Evolutionary conservation across 202 grass and related monocot species (phyloP).

Genomic region (Panicum virgatum): DNA sequence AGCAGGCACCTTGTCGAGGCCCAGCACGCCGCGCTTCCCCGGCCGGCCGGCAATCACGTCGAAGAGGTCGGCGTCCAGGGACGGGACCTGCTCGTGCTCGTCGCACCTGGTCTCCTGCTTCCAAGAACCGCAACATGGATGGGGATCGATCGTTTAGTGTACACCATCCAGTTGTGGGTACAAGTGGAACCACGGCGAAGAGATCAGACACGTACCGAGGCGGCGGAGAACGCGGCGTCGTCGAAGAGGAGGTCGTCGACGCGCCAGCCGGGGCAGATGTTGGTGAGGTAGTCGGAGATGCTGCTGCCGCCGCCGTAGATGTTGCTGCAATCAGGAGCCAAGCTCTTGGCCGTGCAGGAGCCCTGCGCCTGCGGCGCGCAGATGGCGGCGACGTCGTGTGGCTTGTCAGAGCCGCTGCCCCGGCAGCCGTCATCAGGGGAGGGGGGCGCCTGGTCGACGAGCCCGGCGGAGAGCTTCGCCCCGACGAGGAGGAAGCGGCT

Average conservation of each 20-base stretch:
- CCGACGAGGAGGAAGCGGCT: conserved; percentile 84
- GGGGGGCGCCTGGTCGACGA: conserved; percentile 28
- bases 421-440: conserved; percentile 18
- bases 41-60: conserved; percentile 40
- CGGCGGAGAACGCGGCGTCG: conserved; percentile 40
- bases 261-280: conserved; percentile 84
- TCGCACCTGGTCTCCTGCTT: conserved; percentile 31
- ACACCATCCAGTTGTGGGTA: neutral
- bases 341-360: neutral
- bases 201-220: conserved; percentile 8
- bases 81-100: conserved; percentile 56
- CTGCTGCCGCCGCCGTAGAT: conserved; percentile 46
- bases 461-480: conserved; percentile 51
- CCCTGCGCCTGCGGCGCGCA: neutral
- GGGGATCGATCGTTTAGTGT: no score
- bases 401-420: neutral
- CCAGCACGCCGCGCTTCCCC: conserved; percentile 21
- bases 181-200: neutral
- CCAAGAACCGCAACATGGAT: neutral
- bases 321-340: neutral
- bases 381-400: neutral
- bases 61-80: conserved; percentile 65
- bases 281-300: conserved; percentile 93
- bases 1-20: conserved; percentile 6
- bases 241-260: conserved; percentile 81